A percentile compares a stretch with the other conserved stretches of the same genome.
Evolutionary conservation across 805 yeast species (phyloP).

Genomic region (Blastobotrys mokoenaii): DNA sequence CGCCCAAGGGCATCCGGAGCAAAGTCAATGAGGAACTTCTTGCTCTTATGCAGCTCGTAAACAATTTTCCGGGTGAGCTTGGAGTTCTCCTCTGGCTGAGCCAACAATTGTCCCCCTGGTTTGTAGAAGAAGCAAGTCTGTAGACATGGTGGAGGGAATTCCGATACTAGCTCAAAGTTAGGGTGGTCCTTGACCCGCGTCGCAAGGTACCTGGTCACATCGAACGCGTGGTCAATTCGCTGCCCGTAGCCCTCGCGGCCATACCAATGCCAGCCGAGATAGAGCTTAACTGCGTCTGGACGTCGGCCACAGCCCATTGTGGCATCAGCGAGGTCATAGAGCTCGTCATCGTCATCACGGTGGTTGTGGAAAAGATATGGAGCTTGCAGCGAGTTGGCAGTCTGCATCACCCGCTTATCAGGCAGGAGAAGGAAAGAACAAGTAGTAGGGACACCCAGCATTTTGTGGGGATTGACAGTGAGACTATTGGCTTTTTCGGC

Average conservation of each 20-base stretch:
- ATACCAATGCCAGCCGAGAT: constrained; percentile 73
- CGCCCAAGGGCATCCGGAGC: constrained; percentile 51
- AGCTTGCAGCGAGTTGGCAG: constrained; percentile 68
- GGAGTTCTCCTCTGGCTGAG: constrained; percentile 37
- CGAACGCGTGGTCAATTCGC: constrained; percentile 67
- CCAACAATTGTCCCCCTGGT: constrained; percentile 32
- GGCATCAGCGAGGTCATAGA: constrained; percentile 75
- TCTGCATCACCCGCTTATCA: constrained; percentile 53
- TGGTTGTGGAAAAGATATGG: constrained; percentile 69
- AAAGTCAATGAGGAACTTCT: constrained; percentile 69
- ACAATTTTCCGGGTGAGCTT: constrained; percentile 55
- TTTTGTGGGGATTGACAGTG: constrained; percentile 79
- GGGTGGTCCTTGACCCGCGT: constrained; percentile 30
- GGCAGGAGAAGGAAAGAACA: constrained; percentile 69
- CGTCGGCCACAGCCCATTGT: constrained; percentile 91
- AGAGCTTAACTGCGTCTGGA: constrained; percentile 71
- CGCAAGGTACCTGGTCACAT: constrained; percentile 56
- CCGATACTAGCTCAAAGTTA: constrained; percentile 49
- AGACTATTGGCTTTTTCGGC: constrained; percentile 61
- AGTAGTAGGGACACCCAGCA: constrained; percentile 72
- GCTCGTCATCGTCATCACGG: constrained; percentile 42
- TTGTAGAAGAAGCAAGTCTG: constrained; percentile 77
- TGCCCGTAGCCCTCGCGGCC: constrained; percentile 57
- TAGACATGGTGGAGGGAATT: constrained; percentile 61
- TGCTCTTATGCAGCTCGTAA: constrained; percentile 46